A percentile compares a stretch with the other conserved stretches of the same genome.
Evolutionary conservation across 1,284 basidiomycete genomes (phyloP).

Genomic region (Cryptococcus sp.): DNA sequence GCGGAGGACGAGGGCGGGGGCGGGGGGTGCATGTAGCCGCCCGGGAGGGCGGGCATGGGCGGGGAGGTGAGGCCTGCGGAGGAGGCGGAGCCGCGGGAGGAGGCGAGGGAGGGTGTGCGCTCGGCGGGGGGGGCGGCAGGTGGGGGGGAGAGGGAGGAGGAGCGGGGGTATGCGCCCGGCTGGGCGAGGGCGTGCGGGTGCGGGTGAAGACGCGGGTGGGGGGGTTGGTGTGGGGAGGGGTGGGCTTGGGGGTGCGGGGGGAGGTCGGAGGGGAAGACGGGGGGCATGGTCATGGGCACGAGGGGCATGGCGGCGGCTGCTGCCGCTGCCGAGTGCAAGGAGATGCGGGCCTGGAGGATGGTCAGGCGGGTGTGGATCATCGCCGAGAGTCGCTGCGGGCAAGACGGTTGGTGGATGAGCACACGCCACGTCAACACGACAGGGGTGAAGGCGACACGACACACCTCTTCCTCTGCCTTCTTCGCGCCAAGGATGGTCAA

Average conservation of each 20-base stretch:
- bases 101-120: conserved; percentile 21
- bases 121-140: conserved; percentile 4
- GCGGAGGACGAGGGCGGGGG: conserved; percentile 4
- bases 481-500: conserved; percentile 84
- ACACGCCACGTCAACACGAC: too few species aligned
- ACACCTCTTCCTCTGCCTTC: conserved; percentile 78
- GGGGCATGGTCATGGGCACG: conserved; percentile 2
- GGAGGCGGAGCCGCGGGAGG: conserved; percentile 16
- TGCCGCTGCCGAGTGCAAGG: conserved; percentile 32
- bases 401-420: too few species aligned
- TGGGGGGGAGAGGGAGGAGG: conserved; percentile 1
- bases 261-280: background rate
- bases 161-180: background rate
- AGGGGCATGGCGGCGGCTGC: conserved; percentile 4
- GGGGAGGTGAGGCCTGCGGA: conserved; percentile 11
- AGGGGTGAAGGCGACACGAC: conserved; percentile 23
- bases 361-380: conserved; percentile 46
- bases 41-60: background rate
- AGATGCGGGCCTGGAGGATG: conserved; percentile 45
- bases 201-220: conserved; percentile 17
- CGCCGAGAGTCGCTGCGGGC: conserved; percentile 39
- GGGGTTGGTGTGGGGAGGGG: conserved; percentile 17
- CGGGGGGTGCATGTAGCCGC: conserved; percentile 13
- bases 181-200: conserved; percentile 3
- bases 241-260: background rate